A percentile compares a stretch with the other conserved stretches of the same genome.
These are phyloP conservation scores for Moringa oleifera DNA, from an alignment of 345 rosid genomes.

Conservation along the genomic window DNA sequence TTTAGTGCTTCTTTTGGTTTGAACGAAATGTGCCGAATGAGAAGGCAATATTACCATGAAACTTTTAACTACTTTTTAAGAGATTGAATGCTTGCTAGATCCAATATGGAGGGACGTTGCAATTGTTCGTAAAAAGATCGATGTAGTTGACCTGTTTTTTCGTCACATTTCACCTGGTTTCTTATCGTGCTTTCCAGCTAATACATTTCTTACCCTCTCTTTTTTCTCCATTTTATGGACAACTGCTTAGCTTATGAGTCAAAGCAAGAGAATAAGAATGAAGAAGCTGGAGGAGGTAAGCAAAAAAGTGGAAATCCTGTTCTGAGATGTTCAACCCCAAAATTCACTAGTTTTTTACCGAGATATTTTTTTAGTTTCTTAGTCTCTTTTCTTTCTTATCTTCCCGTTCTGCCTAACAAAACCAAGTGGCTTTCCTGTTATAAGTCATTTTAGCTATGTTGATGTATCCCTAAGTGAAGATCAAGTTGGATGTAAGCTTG, in stretches of 20 bases:
- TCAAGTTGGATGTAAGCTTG: too few relatives aligned
- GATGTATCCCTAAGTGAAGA: too few relatives aligned
- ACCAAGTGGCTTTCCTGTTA: too few relatives aligned
- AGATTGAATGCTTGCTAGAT: conserved; percentile 62
- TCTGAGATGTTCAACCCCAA: too few relatives aligned
- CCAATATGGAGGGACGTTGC: conserved; percentile 64
- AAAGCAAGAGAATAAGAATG: conserved; percentile 79
- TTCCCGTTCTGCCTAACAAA: too few relatives aligned
- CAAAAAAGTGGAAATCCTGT: conserved; percentile 54
- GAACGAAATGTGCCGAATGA: too few relatives aligned
- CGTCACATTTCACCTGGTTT: background rate
- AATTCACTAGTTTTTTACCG: too few relatives aligned
- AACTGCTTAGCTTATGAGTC: conserved; percentile 51
- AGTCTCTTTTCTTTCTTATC: too few relatives aligned
- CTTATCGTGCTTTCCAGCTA: background rate
- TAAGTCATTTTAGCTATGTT: too few relatives aligned
- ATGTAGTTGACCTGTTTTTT: conserved; percentile 10
- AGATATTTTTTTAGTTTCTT: too few relatives aligned
- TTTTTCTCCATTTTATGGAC: background rate
- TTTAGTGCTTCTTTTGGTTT: too few relatives aligned
- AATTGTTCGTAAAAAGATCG: conserved; percentile 47
- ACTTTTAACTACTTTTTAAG: conserved; percentile 30
- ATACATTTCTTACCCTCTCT: background rate
- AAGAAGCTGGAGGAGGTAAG: conserved; percentile 88
- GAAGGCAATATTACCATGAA: too few relatives aligned